Conservation (phyloP, 176 grass and related monocot species). For the Oryza punctata region DNA sequence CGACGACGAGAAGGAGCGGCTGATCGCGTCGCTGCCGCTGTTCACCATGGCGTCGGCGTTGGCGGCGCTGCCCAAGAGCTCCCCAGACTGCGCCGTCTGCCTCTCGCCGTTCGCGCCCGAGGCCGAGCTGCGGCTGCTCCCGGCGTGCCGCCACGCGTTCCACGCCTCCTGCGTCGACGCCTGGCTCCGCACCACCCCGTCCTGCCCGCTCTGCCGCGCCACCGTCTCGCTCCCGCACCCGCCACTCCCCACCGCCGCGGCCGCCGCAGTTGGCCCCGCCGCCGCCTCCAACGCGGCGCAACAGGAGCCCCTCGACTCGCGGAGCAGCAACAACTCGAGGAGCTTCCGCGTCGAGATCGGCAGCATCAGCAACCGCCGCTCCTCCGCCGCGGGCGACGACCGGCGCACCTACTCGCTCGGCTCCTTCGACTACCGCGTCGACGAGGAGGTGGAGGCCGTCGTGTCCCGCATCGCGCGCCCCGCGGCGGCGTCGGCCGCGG, state of each 20-base stretch:
- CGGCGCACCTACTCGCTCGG: conserved; percentile 70
- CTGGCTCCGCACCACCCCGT: conserved; percentile 82
- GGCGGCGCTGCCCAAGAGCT: conserved; percentile 77
- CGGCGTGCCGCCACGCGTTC: conserved; percentile 89
- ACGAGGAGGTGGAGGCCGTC: conserved; percentile 86
- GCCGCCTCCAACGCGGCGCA: background rate
- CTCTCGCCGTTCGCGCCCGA: conserved; percentile 73
- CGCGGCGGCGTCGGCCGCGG: background rate
- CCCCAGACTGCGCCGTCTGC: conserved; percentile 90
- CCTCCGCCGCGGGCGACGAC: conserved; percentile 43
- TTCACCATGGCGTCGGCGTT: conserved; percentile 82
- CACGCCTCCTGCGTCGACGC: conserved; percentile 84
- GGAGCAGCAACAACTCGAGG: conserved; percentile 42
- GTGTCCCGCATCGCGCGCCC: conserved; percentile 58
- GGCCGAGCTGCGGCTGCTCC: conserved; percentile 85
- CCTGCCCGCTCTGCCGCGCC: conserved; percentile 90
- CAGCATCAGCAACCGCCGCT: conserved; percentile 69
- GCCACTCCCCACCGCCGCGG: conserved; percentile 37
- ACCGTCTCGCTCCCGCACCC: conserved; percentile 66
- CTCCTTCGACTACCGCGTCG: conserved; percentile 85
- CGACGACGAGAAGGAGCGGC: conserved; percentile 57
- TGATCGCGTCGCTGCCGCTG: conserved; percentile 82
- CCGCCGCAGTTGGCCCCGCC: background rate
- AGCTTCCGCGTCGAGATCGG: conserved; percentile 92
- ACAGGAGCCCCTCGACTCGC: conserved; percentile 16